phyloP scores from a whole-genome alignment of 225 moss, liverwort and hornwort genomes.

The Marchantia paleacea region DNA sequence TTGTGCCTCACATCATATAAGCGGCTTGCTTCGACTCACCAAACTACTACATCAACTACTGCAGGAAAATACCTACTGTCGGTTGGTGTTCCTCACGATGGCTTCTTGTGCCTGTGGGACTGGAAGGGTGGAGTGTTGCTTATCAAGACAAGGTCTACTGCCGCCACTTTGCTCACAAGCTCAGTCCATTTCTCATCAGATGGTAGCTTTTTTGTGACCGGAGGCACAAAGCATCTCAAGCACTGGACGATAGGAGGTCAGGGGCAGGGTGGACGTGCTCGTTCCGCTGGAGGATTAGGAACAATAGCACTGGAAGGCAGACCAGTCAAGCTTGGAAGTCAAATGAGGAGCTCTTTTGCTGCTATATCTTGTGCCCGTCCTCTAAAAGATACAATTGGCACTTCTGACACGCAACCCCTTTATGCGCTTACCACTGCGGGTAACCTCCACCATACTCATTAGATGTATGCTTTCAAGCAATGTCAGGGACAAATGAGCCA shows the following conservation, averaged over 20 bases:
- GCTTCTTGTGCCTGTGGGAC: constrained; percentile 73
- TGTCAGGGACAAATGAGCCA: not conserved
- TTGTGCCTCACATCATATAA: too few relatives aligned
- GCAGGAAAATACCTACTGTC: constrained; percentile 72
- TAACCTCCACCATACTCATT: constrained; percentile 13
- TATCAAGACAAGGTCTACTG: constrained; percentile 62
- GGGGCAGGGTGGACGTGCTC: constrained; percentile 43
- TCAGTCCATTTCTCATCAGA: constrained; percentile 76
- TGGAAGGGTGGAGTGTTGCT: constrained; percentile 69
- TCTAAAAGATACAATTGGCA: constrained; percentile 48
- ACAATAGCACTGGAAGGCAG: constrained; percentile 64
- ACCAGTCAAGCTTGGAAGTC: constrained; percentile 68
- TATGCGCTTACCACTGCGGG: constrained; percentile 69
- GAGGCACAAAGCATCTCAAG: constrained; percentile 70
- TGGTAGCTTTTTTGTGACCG: constrained; percentile 75
- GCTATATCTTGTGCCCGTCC: constrained; percentile 60
- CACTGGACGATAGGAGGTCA: constrained; percentile 73
- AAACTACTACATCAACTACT: not conserved
- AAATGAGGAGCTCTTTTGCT: constrained; percentile 71
- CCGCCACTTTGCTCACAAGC: constrained; percentile 59
- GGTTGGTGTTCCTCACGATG: constrained; percentile 67
- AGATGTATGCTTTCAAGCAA: not conserved
- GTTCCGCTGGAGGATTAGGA: constrained; percentile 61
- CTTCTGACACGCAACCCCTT: constrained; percentile 63
- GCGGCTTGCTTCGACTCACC: not conserved